Evolutionary conservation across 139 green algal genomes (phyloP), one percentile per base, ranked within the genome.

Genomic region (Zygnema circumcarinatum): DNA sequence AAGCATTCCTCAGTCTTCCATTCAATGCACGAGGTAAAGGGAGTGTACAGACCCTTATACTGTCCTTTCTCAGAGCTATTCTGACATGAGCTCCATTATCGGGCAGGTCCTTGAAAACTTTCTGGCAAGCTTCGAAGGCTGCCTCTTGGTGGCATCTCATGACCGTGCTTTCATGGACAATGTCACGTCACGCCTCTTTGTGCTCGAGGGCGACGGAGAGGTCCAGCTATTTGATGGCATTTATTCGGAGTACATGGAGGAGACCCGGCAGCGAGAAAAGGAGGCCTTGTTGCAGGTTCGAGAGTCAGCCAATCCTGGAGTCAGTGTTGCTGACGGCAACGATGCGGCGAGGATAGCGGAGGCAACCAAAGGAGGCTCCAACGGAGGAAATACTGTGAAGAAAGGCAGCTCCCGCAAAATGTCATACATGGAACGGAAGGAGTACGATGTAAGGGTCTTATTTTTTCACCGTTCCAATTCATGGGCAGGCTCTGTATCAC

Each of bases 81-180:
- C n/a, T n/a, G n/a, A n/a, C n/a, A n/a, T n/a, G n/a, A n/a, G n/a
- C n/a, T n/a, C n/a, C n/a, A n/a, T n/a, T n/a, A n/a, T n/a, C n/a
- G n/a, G n/a, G n/a, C 75, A 90, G 53, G 72, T 52, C 3, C 29
- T 93, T 67, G 87, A 94, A 78, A 67, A 38, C 0, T 54, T 92
- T 1, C 87, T 93, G 68, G 31, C 86, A 0, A 36, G 56, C 16
- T 96, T 91, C 79, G 84, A 85, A 38, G 94, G 94, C 40, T 88
- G 91, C 67, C 85, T 97, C 73, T 82, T 97, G 33, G 90, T 95
- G 1, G 95, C 95, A 2, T 95, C 92, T 0, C 94, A 96, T 67
- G 93, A 96, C 93, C 89, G 93, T 1, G 90, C 92, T 0, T 97
- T 97, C 88, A 94, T 97, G 94, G 94, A 96, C 52, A 90, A 89